Evolutionary conservation across 768 basidiomycete genomes (phyloP), one percentile per base, ranked within the genome.

Genomic region (Dentipellis sp.): DNA sequence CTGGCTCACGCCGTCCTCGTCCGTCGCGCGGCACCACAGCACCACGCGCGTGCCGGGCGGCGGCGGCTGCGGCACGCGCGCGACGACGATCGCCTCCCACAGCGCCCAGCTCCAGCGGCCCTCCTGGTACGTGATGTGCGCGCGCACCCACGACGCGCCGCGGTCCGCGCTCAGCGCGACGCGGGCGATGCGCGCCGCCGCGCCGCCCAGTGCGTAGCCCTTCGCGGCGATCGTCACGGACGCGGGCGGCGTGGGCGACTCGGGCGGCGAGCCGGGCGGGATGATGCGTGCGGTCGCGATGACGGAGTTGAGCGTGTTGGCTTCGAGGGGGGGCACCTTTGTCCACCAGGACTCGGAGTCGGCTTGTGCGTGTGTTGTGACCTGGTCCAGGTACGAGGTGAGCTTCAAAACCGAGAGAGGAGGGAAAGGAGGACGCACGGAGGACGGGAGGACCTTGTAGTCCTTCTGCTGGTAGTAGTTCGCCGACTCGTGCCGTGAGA

Each of bases 21-120:
- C 83, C 22, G 67, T 70, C 1, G 83, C 85, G 4, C 83, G 76
- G 54, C 80, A 79, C 50, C 67, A 63, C 22, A 72, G 67, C 16
- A 57, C 63, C 10, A 62, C 61, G 16, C 53, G 55, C n/a, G 35
- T 21, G 54, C 39, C 58, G 9, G 16, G 16, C 22, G 57, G 34
- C 29, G 46, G 48, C 2, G 39, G 34, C 4, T 65, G 64, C 47
- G 46, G 21, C 10, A 48, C 50, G 7, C 22, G 21, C 12, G 71
- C 66, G 7, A 69, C 65, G 12, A 88, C 11, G 50, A 74, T 70
- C 3, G 65, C 72, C 63, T 85, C 81, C 87, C 86, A 88, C 19
- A 87, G 65, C 4, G 81, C 78, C 86, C 87, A 89, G 62, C 86
- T 86, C 84, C 85, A 88, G 59, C 66, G 75, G 3, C 84, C 84